These are phyloP conservation scores for Speleostelium caveatum DNA, from an alignment of 78 protist species.

Conservation along the genomic window DNA sequence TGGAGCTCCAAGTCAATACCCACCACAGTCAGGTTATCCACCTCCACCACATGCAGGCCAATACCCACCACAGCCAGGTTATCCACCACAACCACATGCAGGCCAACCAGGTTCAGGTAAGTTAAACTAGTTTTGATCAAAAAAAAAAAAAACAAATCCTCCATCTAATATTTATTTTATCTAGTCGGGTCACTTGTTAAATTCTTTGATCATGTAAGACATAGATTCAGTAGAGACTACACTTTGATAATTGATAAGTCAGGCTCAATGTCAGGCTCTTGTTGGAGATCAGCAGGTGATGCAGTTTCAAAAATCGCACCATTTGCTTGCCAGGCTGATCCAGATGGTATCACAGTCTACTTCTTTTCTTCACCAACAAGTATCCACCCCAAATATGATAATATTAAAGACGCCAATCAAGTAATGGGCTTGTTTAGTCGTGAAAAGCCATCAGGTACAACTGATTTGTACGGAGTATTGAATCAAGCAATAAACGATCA, in stretches of 20 bases:
- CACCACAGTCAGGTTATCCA: background rate
- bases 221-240: constrained; percentile 58
- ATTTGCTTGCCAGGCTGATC: constrained; percentile 49
- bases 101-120: background rate
- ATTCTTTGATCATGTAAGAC: constrained; percentile 62
- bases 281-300: constrained; percentile 35
- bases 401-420: background rate
- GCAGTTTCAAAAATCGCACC: constrained; percentile 70
- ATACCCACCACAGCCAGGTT: background rate
- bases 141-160: too few species aligned
- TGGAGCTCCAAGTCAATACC: background rate
- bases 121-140: too few species aligned
- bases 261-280: constrained; percentile 57
- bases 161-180: too few species aligned
- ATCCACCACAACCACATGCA: constrained; percentile 8
- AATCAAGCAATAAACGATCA: constrained; percentile 66
- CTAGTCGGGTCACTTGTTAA: constrained; percentile 29
- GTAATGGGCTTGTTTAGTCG: constrained; percentile 69
- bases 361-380: constrained; percentile 49
- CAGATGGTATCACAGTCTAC: constrained; percentile 65
- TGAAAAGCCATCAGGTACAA: constrained; percentile 74
- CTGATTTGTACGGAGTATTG: constrained; percentile 80
- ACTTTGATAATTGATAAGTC: constrained; percentile 54
- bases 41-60: background rate
- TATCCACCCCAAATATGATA: constrained; percentile 31